Evolutionary conservation across 2,329 filamentous ascomycete species (phyloP), one percentile per base, ranked within the genome.

Genomic region (Sporothrix schenckii): DNA sequence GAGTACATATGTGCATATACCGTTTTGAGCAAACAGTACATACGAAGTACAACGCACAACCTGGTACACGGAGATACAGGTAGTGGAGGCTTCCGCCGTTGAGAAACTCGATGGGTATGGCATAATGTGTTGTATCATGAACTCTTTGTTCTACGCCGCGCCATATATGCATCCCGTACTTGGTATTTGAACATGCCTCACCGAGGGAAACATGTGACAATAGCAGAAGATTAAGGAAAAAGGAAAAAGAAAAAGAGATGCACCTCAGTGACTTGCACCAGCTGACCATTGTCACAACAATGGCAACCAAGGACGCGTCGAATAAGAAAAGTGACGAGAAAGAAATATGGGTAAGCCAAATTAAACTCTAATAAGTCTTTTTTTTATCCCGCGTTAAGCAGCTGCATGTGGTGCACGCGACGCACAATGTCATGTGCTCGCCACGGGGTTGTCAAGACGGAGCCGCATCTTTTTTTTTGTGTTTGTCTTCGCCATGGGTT

Each of bases 391-490:
- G 4, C 39, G n/a, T 47, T 13, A 13, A 27, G 52, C 24, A 54
- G n/a, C n/a, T 58, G 5, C 53, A 58, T 19, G 53, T 44, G 16
- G 21, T 30, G 6, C 41, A 50, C 41, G 16, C 61, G 61, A 65
- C 44, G 44, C 9, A 47, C 2, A 21, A 65, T 3, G 24, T 44
- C 61, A 65, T 65, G 58, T 63, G 58, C 34, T 61, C n/a, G 44
- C 56, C 56, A 61, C 56, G 56, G 30, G 14, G n/a, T 9, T 30
- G 27, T 61, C 56, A n/a, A 41, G 34, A 44, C 10, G 39, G 39
- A 47, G 58, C 39, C 58, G 39, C 58, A 63, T 11, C n/a, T n/a
- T 27, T 63, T 63, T 63, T 21, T 47, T 63, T 61, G 39, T 63
- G n/a, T 7, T 39, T 63, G 39, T 19, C n/a, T 44, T 44, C 54